Evolutionary conservation across 1,284 basidiomycete species (phyloP).

Genomic region (Amylostereum areolatum): DNA sequence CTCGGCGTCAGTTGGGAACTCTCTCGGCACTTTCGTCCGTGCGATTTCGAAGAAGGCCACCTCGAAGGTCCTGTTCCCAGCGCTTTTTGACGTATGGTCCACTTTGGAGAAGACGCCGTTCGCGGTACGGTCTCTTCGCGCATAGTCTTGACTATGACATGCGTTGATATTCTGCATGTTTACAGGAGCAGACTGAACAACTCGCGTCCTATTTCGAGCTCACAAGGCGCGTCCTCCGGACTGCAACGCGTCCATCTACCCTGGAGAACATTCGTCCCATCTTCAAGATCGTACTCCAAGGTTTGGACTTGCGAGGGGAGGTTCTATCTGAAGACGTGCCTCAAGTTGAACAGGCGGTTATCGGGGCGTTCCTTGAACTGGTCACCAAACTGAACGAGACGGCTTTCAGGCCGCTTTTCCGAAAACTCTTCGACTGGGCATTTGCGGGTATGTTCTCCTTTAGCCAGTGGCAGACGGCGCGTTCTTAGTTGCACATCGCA

Average conservation of each 20-base stretch:
- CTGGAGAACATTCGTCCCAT: slow-evolving; percentile 65
- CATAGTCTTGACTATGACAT: no score
- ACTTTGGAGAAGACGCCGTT: slow-evolving; percentile 24
- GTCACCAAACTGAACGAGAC: slow-evolving; percentile 93
- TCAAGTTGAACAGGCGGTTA: slow-evolving; percentile 49
- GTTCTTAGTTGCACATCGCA: not conserved
- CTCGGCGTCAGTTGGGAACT: slow-evolving; percentile 19
- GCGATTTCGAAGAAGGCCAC: slow-evolving; percentile 65
- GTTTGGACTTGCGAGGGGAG: slow-evolving; percentile 60
- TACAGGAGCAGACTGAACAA: slow-evolving; percentile 24
- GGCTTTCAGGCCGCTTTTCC: slow-evolving; percentile 89
- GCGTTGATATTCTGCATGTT: no score
- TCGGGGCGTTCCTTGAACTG: slow-evolving; percentile 80
- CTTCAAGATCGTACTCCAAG: slow-evolving; percentile 81
- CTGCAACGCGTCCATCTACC: slow-evolving; percentile 60
- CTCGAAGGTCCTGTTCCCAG: slow-evolving; percentile 60
- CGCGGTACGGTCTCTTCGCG: not conserved
- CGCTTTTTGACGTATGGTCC: slow-evolving; percentile 55
- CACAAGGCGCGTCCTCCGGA: slow-evolving; percentile 58
- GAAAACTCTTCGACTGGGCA: slow-evolving; percentile 94
- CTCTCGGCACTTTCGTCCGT: slow-evolving; percentile 38
- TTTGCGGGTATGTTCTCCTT: slow-evolving; percentile 48
- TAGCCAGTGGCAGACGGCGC: not conserved
- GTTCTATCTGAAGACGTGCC: slow-evolving; percentile 18
- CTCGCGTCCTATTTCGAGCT: slow-evolving; percentile 62